Base-by-base conservation (phyloP, 2,329 filamentous ascomycete genomes). In the Diplodia mutila region DNA sequence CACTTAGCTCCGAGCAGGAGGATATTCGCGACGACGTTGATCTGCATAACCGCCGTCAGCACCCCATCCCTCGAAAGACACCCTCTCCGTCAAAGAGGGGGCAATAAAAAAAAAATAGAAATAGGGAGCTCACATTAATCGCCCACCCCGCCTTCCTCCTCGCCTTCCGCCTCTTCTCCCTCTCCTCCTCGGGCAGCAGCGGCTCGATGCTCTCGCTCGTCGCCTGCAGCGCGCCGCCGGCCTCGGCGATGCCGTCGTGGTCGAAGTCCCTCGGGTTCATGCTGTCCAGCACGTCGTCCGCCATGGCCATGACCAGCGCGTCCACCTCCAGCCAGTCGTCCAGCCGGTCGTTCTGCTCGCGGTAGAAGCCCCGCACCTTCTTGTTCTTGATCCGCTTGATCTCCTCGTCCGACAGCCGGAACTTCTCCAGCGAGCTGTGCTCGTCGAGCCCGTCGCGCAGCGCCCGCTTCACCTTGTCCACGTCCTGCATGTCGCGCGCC, bases 281-380 rank as follows among this genome's bases (percentile, higher is more conserved):
- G 51, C 82, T 85, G 68, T 88, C 86, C n/a, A 88, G 78, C 8
- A 88, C 83, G 14, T 67, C 65, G 71, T 87, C 85, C 12, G 86
- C 84, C 48, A 88, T 79, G 27, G 82, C 81, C 69, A 81, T 82
- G 52, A 88, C 86, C 7, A 87, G 79, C 42, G 84, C 82, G 74
- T 88, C 86, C 39, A 88, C 85, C 73, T 88, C 85, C 12, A 86
- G 75, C 86, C 85, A 87, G 70, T 87, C 85, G 69, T 87, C 84
- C 12, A 88, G 73, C 1, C 81, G 76, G 11, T 80, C 76, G 69
- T 88, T 88, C 71, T 87, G 85, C 16, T 78, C 77, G 69, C 85
- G 79, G 75, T 88, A 88, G 71, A 86, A 88, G 3, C 75, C 70
- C 18, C 83, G 78, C n/a, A 88, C 72, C 53, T 82, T 82, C 73